Percentiles rank a stretch among this genome's conserved stretches.
Conservation (phyloP, 164 flowering plant species). For the Macadamia tetraphylla region DNA sequence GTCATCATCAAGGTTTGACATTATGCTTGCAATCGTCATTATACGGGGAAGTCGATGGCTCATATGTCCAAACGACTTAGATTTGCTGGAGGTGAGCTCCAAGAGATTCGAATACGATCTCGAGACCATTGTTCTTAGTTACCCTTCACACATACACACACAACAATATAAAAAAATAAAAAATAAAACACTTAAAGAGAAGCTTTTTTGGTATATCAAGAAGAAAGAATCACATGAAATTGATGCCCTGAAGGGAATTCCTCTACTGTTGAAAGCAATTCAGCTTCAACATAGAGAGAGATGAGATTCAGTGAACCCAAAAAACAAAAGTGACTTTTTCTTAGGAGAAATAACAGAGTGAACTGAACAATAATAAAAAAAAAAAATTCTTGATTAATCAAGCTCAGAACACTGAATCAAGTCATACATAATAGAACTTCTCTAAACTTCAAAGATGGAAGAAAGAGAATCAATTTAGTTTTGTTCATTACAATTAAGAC, state of each 20-base stretch:
- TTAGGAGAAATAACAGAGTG: too few species aligned
- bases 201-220: not conserved
- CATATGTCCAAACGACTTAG: constrained; percentile 45
- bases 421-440: not conserved
- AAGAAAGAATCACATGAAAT: not conserved
- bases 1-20: constrained; percentile 53
- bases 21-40: constrained; percentile 54
- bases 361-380: not conserved
- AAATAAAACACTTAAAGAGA: not conserved
- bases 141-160: not conserved
- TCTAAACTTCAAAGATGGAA: constrained; percentile 6
- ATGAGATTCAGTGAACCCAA: too few species aligned
- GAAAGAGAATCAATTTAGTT: constrained; percentile 1
- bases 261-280: not conserved
- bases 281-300: not conserved
- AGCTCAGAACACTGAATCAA: constrained; percentile 15
- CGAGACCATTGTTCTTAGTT: constrained; percentile 34
- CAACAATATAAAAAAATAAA: not conserved
- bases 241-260: not conserved
- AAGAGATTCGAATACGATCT: constrained; percentile 62
- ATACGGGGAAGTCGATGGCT: constrained; percentile 45
- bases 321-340: not conserved
- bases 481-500: not conserved
- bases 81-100: constrained; percentile 59
- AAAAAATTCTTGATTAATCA: constrained; percentile 1